Evolutionary conservation across 805 yeast genomes (phyloP).

Genomic region (Spencermartinsiella europaea): DNA sequence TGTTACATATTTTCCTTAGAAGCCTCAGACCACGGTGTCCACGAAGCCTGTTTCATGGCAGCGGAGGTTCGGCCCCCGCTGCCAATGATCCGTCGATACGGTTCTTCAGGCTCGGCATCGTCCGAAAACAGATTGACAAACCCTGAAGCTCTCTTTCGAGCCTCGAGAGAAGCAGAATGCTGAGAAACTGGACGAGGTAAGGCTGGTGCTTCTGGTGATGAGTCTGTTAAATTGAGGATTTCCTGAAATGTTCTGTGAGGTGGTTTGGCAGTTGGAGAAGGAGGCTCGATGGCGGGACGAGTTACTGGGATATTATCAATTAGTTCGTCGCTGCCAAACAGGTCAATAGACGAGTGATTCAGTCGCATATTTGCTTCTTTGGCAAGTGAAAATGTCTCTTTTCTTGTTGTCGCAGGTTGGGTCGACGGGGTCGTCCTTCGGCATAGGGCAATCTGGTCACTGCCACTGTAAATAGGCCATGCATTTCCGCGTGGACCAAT

Average conservation of each 20-base stretch:
- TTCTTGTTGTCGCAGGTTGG: not conserved
- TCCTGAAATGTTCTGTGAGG: conserved; percentile 17
- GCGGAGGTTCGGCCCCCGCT: conserved; percentile 14
- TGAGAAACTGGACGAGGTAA: not conserved
- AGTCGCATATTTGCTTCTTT: not conserved
- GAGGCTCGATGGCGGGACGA: conserved; percentile 16
- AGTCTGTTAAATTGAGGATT: conserved; percentile 12
- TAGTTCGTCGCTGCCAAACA: conserved; percentile 16
- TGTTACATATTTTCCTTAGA: not conserved
- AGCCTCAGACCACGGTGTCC: conserved; percentile 1
- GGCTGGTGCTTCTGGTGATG: not conserved
- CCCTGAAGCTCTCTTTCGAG: not conserved
- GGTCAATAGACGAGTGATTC: conserved; percentile 2
- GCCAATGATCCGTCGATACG: conserved; percentile 10
- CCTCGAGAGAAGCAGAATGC: not conserved
- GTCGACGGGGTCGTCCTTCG: not conserved
- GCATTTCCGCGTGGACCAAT: conserved; percentile 28
- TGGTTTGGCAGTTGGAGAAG: conserved; percentile 20
- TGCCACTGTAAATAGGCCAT: conserved; percentile 26
- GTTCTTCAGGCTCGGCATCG: not conserved
- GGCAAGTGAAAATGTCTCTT: not conserved
- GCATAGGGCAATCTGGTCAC: conserved; percentile 16
- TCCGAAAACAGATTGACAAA: not conserved
- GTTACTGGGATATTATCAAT: conserved; percentile 17
- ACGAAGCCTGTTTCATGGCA: conserved; percentile 8